Conservation (phyloP, 352 stramenopile species). For the Vaucheria bursata region DNA sequence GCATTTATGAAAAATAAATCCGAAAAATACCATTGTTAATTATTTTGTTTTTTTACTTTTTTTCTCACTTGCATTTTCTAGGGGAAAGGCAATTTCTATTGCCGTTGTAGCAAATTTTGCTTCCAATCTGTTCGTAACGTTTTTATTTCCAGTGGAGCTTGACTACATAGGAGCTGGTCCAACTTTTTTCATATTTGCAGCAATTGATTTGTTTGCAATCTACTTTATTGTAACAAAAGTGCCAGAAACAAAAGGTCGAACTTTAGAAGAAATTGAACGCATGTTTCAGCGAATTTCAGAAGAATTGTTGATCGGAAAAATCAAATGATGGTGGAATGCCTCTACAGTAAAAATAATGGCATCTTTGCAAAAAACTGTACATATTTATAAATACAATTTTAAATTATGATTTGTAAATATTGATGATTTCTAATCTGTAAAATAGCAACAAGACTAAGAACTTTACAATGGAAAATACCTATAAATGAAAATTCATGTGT, state of each 20-base stretch:
- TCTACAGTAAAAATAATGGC: neutral
- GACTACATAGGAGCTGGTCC: slow-evolving; percentile 23
- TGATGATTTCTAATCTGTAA: too few relatives aligned
- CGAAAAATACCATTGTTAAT: too few relatives aligned
- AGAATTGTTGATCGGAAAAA: too few relatives aligned
- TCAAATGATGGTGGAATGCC: neutral
- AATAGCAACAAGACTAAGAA: too few relatives aligned
- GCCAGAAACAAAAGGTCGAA: slow-evolving; percentile 39
- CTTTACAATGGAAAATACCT: too few relatives aligned
- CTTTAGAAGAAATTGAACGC: slow-evolving; percentile 42
- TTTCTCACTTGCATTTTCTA: too few relatives aligned
- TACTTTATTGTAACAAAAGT: slow-evolving; percentile 41
- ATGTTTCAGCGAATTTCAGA: slow-evolving; percentile 34
- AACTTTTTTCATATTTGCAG: slow-evolving; percentile 40
- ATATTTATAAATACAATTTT: too few relatives aligned
- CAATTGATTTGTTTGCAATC: slow-evolving; percentile 21
- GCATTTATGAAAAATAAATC: too few relatives aligned
- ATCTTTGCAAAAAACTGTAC: too few relatives aligned
- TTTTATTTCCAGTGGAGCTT: slow-evolving; percentile 59
- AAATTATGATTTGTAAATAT: too few relatives aligned
- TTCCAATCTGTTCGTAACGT: slow-evolving; percentile 71
- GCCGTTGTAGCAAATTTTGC: slow-evolving; percentile 72
- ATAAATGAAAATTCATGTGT: too few relatives aligned
- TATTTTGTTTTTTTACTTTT: too few relatives aligned
- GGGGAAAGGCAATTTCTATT: slow-evolving; percentile 68